Conservation (phyloP, 768 basidiomycete genomes). For the Astraeus odoratus region DNA sequence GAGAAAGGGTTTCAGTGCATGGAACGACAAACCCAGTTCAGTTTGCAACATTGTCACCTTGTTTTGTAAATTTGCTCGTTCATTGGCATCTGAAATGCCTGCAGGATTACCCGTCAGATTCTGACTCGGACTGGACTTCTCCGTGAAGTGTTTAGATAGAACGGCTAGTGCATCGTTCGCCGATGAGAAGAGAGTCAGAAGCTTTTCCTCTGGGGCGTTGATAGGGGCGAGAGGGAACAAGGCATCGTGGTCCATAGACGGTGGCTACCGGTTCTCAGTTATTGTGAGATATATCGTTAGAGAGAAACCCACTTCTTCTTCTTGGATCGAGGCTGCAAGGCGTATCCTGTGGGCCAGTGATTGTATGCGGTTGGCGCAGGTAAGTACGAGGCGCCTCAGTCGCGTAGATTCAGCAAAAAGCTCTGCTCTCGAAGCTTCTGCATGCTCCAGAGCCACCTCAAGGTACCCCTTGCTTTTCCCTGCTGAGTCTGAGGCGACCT, state of each 20-base stretch:
- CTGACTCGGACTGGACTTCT: constrained; percentile 7
- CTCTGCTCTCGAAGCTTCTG: constrained; percentile 56
- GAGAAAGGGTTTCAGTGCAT: not conserved
- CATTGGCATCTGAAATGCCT: constrained; percentile 28
- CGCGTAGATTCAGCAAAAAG: constrained; percentile 59
- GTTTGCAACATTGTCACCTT: constrained; percentile 44
- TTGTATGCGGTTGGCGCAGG: constrained; percentile 60
- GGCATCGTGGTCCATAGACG: constrained; percentile 37
- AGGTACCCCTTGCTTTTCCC: constrained; percentile 49
- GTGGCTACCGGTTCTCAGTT: constrained; percentile 30
- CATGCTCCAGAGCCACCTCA: constrained; percentile 66
- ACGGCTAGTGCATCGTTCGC: constrained; percentile 32
- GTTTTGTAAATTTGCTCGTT: constrained; percentile 43
- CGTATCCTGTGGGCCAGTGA: constrained; percentile 43
- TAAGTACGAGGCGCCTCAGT: constrained; percentile 54
- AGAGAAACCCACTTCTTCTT: constrained; percentile 40
- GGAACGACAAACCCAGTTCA: constrained; percentile 50
- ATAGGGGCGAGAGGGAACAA: constrained; percentile 51
- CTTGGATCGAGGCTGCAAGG: constrained; percentile 30
- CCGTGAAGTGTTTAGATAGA: constrained; percentile 22
- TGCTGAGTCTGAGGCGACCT: constrained; percentile 39
- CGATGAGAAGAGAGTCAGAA: constrained; percentile 37
- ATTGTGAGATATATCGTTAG: constrained; percentile 1
- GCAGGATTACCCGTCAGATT: constrained; percentile 12
- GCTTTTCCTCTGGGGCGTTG: constrained; percentile 41